phyloP scores from a whole-genome alignment of 1,139 yeast genomes.

The Candida buenavistaensis region DNA sequence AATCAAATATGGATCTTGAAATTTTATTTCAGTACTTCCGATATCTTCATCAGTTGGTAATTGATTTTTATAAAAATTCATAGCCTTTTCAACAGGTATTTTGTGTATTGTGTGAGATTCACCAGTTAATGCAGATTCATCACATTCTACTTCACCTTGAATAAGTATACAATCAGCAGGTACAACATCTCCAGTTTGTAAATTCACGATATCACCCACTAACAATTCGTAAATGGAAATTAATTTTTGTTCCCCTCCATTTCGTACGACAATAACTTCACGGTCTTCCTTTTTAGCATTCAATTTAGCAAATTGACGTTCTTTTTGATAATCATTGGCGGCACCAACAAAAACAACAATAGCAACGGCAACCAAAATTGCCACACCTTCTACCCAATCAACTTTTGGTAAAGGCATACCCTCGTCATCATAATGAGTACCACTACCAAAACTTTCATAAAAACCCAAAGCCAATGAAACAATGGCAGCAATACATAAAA shows the following conservation, averaged over 20 bases:
- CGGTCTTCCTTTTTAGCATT: slow-evolving; percentile 88
- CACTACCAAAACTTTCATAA: slow-evolving; percentile 89
- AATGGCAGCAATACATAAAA: slow-evolving; percentile 82
- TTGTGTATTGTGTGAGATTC: slow-evolving; percentile 84
- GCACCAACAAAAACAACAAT: slow-evolving; percentile 95
- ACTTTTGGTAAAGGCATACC: slow-evolving; percentile 76
- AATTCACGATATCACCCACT: slow-evolving; percentile 80
- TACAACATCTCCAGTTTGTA: slow-evolving; percentile 93
- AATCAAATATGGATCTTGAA: slow-evolving; percentile 77
- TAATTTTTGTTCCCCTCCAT: slow-evolving; percentile 70
- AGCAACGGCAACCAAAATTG: slow-evolving; percentile 85
- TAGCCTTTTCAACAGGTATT: slow-evolving; percentile 52
- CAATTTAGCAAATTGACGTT: slow-evolving; percentile 84
- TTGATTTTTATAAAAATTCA: slow-evolving; percentile 28
- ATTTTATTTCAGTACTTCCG: slow-evolving; percentile 43
- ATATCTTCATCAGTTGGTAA: slow-evolving; percentile 46
- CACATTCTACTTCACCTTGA: slow-evolving; percentile 82
- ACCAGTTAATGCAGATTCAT: slow-evolving; percentile 92
- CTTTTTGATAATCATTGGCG: slow-evolving; percentile 93
- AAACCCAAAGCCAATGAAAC: slow-evolving; percentile 88
- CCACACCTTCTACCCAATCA: slow-evolving; percentile 99
- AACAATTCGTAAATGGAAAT: slow-evolving; percentile 73
- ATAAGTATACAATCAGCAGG: slow-evolving; percentile 86
- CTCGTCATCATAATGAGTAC: slow-evolving; percentile 71
- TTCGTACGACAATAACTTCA: slow-evolving; percentile 71